Conservation (phyloP, 495 filamentous ascomycete genomes). For the Bryoglossum gracile region DNA sequence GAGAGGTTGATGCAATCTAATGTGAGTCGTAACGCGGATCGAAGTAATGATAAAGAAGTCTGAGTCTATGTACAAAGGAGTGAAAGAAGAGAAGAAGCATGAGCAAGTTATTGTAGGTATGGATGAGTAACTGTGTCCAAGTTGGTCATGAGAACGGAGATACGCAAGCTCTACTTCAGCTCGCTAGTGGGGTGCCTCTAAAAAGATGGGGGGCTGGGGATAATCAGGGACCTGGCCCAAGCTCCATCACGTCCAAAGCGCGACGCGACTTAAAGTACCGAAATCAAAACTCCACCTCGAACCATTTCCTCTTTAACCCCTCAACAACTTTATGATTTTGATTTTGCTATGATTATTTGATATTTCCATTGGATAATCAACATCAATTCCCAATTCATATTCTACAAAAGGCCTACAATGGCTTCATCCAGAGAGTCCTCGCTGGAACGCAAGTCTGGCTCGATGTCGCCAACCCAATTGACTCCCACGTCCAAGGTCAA, state of each 20-base stretch:
- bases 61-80: too few species aligned
- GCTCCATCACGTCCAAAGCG: neutral
- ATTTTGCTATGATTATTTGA: constrained; percentile 6
- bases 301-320: neutral
- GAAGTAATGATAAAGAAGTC: too few species aligned
- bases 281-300: constrained; percentile 3
- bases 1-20: too few species aligned
- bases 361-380: neutral
- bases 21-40: too few species aligned
- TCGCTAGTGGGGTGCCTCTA: neutral
- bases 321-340: constrained; percentile 14
- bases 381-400: constrained; percentile 4
- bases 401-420: constrained; percentile 28
- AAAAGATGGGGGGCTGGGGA: neutral
- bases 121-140: too few species aligned
- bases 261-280: neutral
- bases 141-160: constrained; percentile 11
- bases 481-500: constrained; percentile 66
- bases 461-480: constrained; percentile 33
- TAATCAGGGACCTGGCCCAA: neutral
- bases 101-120: too few species aligned
- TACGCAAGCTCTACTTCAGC: neutral
- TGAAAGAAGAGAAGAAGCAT: too few species aligned
- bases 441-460: constrained; percentile 22
- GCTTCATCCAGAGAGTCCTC: constrained; percentile 36